Evolutionary conservation across 2,329 filamentous ascomycete genomes (phyloP).

Genomic region (Claviceps africana): DNA sequence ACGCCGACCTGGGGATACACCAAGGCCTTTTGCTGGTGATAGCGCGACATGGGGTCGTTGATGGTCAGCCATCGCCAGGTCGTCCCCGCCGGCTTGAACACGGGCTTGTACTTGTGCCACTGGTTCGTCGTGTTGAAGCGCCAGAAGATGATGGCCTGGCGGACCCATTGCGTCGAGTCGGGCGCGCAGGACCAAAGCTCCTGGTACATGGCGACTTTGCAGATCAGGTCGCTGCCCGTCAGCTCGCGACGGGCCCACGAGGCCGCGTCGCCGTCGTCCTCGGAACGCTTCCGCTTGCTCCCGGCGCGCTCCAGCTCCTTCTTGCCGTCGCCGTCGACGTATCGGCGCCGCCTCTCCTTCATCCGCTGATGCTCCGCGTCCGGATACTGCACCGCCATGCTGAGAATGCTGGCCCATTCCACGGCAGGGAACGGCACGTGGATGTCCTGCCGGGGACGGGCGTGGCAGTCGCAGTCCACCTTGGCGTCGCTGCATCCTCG

Average conservation of each 20-base stretch:
- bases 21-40: slow-evolving; percentile 37
- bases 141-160: slow-evolving; percentile 49
- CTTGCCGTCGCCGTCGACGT: slow-evolving; percentile 19
- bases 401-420: slow-evolving; percentile 44
- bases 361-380: slow-evolving; percentile 26
- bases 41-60: slow-evolving; percentile 43
- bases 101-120: slow-evolving; percentile 34
- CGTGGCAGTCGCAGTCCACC: slow-evolving; percentile 36
- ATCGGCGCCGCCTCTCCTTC: slow-evolving; percentile 23
- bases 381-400: slow-evolving; percentile 39
- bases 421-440: slow-evolving; percentile 44
- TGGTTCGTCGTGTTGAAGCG: slow-evolving; percentile 41
- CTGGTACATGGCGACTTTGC: slow-evolving; percentile 52
- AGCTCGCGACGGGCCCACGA: slow-evolving; percentile 25
- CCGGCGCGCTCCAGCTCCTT: slow-evolving; percentile 21
- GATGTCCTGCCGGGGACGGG: slow-evolving; percentile 32
- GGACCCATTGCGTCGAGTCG: slow-evolving; percentile 34
- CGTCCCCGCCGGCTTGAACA: slow-evolving; percentile 38
- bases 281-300: slow-evolving; percentile 26
- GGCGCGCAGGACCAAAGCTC: slow-evolving; percentile 46
- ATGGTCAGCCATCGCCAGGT: slow-evolving; percentile 50
- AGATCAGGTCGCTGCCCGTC: slow-evolving; percentile 42
- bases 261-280: slow-evolving; percentile 26
- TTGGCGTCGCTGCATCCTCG: slow-evolving; percentile 35
- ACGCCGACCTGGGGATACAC: slow-evolving; percentile 22